phyloP scores from a whole-genome alignment of 331 rosid species.

The Saraca asoca region DNA sequence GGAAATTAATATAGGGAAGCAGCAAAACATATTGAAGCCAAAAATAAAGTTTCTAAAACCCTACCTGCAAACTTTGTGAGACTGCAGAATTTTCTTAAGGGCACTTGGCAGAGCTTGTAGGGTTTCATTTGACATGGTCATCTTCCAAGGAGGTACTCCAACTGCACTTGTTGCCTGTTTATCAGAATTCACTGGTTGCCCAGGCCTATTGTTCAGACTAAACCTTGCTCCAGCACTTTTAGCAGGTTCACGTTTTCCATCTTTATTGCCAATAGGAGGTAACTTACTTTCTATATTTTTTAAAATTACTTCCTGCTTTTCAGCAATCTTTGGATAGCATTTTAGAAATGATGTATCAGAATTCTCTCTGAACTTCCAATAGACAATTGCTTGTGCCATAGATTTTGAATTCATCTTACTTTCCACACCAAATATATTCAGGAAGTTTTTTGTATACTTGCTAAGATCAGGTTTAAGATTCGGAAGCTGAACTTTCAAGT shows the following conservation, averaged over 20 bases:
- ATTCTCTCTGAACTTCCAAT: conserved; percentile 71
- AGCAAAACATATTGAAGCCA: too few relatives aligned
- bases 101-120: conserved; percentile 70
- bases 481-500: conserved; percentile 48
- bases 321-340: conserved; percentile 52
- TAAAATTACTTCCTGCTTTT: conserved; percentile 55
- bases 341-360: conserved; percentile 68
- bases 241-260: conserved; percentile 40
- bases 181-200: conserved; percentile 43
- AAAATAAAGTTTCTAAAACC: background rate
- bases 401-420: conserved; percentile 55
- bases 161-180: conserved; percentile 39
- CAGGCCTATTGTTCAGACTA: conserved; percentile 31
- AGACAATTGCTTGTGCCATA: conserved; percentile 40
- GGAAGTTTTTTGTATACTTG: conserved; percentile 24
- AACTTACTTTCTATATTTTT: conserved; percentile 38
- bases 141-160: conserved; percentile 43
- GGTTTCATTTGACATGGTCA: conserved; percentile 78
- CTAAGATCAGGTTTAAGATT: conserved; percentile 28
- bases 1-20: too few relatives aligned
- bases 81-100: conserved; percentile 68
- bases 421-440: conserved; percentile 54
- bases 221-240: conserved; percentile 45
- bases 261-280: conserved; percentile 2
- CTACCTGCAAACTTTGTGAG: conserved; percentile 88